These are phyloP conservation scores for Ophiocordyceps camponoti-leonardi DNA, from an alignment of 2,329 filamentous ascomycete species.

Conservation along the genomic window DNA sequence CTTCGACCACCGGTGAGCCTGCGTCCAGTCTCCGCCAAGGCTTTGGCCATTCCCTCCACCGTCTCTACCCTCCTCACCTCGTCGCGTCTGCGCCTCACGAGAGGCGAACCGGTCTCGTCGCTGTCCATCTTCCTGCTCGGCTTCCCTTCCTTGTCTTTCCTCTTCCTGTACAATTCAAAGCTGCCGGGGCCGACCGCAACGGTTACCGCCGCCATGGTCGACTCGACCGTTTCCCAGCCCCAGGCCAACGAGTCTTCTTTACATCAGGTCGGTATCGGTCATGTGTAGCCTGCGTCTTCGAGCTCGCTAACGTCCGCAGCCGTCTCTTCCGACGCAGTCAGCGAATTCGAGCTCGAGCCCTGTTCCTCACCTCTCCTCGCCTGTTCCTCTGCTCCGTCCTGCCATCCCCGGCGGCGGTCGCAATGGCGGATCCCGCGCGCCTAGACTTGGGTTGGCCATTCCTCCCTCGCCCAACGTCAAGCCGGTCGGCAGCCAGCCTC, in stretches of 20 bases:
- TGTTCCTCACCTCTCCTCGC: slow-evolving; percentile 50
- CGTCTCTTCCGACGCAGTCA: slow-evolving; percentile 8
- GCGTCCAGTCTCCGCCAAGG: background rate
- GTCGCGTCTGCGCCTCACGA: background rate
- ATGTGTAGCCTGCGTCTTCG: background rate
- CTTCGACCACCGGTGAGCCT: background rate
- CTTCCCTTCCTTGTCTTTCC: background rate
- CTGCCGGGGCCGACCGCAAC: slow-evolving; percentile 5
- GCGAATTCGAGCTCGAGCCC: slow-evolving; percentile 16
- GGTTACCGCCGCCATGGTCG: slow-evolving; percentile 9
- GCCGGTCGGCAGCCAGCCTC: slow-evolving; percentile 43
- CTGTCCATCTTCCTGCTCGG: background rate
- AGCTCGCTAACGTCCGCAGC: background rate
- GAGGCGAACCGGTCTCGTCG: background rate
- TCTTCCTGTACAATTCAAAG: background rate
- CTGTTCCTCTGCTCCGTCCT: slow-evolving; percentile 66
- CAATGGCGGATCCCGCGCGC: slow-evolving; percentile 45
- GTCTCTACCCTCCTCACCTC: background rate
- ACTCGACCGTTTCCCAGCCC: slow-evolving; percentile 7
- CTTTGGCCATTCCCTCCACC: background rate
- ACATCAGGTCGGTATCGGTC: slow-evolving; percentile 6
- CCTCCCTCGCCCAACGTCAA: slow-evolving; percentile 73
- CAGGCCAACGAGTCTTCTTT: slow-evolving; percentile 6
- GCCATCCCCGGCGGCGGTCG: slow-evolving; percentile 62
- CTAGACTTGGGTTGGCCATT: slow-evolving; percentile 75